These are phyloP conservation scores for Boeremia lycopersici DNA, from an alignment of 2,329 filamentous ascomycete genomes.

Conservation along the genomic window DNA sequence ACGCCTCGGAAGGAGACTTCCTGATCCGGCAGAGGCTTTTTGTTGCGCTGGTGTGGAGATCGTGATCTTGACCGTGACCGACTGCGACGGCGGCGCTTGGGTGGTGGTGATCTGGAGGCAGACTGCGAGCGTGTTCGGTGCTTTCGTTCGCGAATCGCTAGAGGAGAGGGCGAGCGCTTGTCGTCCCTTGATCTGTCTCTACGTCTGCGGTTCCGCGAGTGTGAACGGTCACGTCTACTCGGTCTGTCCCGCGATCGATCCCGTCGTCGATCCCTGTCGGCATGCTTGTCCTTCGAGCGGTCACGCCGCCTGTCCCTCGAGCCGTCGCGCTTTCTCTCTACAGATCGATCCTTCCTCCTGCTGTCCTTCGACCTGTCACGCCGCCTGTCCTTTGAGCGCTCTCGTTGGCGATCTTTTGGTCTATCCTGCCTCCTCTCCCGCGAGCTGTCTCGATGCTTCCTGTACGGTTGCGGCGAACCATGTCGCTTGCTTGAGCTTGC, in stretches of 20 bases:
- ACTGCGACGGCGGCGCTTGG: slow-evolving; percentile 44
- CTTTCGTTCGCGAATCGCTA: slow-evolving; percentile 30
- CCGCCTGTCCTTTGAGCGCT: slow-evolving; percentile 26
- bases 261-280: slow-evolving; percentile 15
- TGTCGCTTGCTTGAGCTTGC: slow-evolving; percentile 17
- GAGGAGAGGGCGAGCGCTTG: slow-evolving; percentile 33
- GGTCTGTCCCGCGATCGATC: slow-evolving; percentile 20
- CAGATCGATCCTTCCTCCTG: slow-evolving; percentile 12
- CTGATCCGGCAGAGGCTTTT: slow-evolving; percentile 54
- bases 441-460: slow-evolving; percentile 26
- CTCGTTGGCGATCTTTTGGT: slow-evolving; percentile 14
- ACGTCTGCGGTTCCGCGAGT: slow-evolving; percentile 23
- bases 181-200: slow-evolving; percentile 21
- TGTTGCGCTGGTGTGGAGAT: slow-evolving; percentile 49
- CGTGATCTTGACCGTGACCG: slow-evolving; percentile 48
- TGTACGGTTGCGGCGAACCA: slow-evolving; percentile 38
- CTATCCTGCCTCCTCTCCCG: slow-evolving; percentile 21
- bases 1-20: slow-evolving; percentile 52
- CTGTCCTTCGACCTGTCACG: slow-evolving; percentile 27
- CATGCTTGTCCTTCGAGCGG: slow-evolving; percentile 26
- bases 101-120: slow-evolving; percentile 33
- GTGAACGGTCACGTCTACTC: slow-evolving; percentile 16
- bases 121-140: slow-evolving; percentile 35
- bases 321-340: slow-evolving; percentile 23
- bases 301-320: slow-evolving; percentile 20